Percentiles rank a stretch among this genome's conserved stretches.
Conservation (phyloP, 192 early-diverging fungal species). For the Coemansia sp. region DNA sequence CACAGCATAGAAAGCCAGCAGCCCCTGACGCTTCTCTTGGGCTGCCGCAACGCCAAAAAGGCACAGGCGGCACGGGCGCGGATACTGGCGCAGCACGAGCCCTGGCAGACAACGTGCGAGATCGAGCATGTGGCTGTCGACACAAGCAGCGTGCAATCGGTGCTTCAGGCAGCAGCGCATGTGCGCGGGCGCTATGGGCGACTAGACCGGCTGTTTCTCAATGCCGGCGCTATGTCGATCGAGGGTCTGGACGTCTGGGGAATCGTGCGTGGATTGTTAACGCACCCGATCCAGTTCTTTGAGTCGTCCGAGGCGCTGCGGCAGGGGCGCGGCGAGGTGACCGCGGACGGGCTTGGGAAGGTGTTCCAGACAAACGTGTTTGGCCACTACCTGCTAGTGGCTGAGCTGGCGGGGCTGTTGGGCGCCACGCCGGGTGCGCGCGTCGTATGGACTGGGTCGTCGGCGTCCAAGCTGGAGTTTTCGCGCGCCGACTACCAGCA, state of each 20-base stretch:
- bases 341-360: slow-evolving; percentile 37
- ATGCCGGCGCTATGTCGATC: slow-evolving; percentile 51
- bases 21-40: slow-evolving; percentile 26
- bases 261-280: slow-evolving; percentile 23
- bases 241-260: slow-evolving; percentile 5
- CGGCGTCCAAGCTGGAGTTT: slow-evolving; percentile 26
- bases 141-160: slow-evolving; percentile 42
- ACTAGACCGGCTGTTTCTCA: slow-evolving; percentile 45
- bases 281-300: slow-evolving; percentile 38
- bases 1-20: neutral
- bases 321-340: slow-evolving; percentile 28
- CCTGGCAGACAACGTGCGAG: neutral
- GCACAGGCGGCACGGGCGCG: slow-evolving; percentile 13
- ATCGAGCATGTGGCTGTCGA: slow-evolving; percentile 34
- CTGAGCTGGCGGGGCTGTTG: slow-evolving; percentile 7
- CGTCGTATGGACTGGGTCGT: slow-evolving; percentile 50
- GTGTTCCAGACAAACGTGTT: slow-evolving; percentile 52
- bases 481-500: slow-evolving; percentile 39
- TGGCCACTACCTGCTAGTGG: slow-evolving; percentile 50
- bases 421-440: slow-evolving; percentile 2
- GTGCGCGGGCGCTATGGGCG: neutral
- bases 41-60: slow-evolving; percentile 34
- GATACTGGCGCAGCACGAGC: slow-evolving; percentile 1
- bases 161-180: slow-evolving; percentile 13
- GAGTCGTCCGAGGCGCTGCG: slow-evolving; percentile 41